Evolutionary conservation across 148 eudicot genomes (phyloP).

Genomic region (Vaccinium corymbosum): DNA sequence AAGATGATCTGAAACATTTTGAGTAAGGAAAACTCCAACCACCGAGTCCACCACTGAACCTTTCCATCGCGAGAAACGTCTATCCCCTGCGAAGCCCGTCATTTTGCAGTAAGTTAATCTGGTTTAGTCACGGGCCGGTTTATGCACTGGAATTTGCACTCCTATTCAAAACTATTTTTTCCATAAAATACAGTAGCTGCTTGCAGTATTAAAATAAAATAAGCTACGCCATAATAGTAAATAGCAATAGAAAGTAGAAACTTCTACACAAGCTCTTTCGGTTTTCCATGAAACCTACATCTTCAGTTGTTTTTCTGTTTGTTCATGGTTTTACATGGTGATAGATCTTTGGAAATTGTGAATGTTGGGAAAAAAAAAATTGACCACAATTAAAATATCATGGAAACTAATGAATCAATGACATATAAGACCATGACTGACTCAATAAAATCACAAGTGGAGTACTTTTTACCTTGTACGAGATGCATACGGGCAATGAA

Average conservation of each 20-base stretch:
- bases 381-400: not conserved
- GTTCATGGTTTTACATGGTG: too few species aligned
- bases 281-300: conserved; percentile 25
- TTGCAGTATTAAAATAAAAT: not conserved
- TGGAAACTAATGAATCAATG: not conserved
- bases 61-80: conserved; percentile 93
- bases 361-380: not conserved
- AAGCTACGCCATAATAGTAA: not conserved
- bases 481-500: conserved; percentile 96
- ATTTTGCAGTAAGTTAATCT: not conserved
- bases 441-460: not conserved
- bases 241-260: not conserved
- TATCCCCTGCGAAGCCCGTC: conserved; percentile 61
- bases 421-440: not conserved
- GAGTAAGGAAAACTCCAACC: conserved; percentile 93
- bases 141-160: not conserved
- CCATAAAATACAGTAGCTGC: not conserved
- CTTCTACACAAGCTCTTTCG: not conserved
- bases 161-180: not conserved
- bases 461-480: conserved; percentile 66
- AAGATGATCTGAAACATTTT: conserved; percentile 92
- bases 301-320: too few species aligned
- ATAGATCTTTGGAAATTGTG: not conserved
- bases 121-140: not conserved
- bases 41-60: conserved; percentile 96